Evolutionary conservation across 768 basidiomycete species (phyloP), one percentile per base, ranked within the genome.

Genomic region (Pulveroboletus sp.): DNA sequence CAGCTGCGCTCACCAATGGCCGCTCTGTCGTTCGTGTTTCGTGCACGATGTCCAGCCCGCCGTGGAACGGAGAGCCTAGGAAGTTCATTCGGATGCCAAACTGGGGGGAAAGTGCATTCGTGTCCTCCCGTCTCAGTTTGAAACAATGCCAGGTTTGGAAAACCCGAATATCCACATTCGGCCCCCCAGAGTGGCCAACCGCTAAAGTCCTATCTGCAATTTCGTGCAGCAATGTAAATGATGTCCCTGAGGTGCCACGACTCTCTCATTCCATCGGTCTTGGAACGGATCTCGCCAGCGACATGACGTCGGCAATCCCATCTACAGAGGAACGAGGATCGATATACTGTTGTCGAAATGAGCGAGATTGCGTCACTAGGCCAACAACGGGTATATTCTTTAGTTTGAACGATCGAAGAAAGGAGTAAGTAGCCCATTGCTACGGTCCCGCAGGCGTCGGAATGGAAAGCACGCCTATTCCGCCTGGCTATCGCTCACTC

Each of bases 391-490:
- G 40, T 44, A 53, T 37, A 33, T 18, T 47, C 32, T 44, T 39
- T 35, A 51, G 44, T 50, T 57, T 48, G 37, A 56, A 31, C 41
- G 54, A 62, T 62, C 60, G 50, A 52, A 39, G 42, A 45, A 38
- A 65, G 51, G 38, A 53, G 50, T 46, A 57, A 44, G 53, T 37
- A 43, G 37, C 49, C 60, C 49, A 62, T 33, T 53, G 53, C 57
- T 49, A 60, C 42, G 60, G 56, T 50, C 49, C 57, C 57, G 57
- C 62, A 64, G 51, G 56, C 43, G 39, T 43, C 45, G 50, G 54
- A 66, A 65, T 64, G 62, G 65, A 64, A 53, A 55, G 55, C 64
- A 65, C 58, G 64, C 62, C 58, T 47, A 46, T 43, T 56, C 58
- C 60, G 57, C 65, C 64, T 67, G 64, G 64, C 42, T 51, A 51